These are phyloP conservation scores for Quercus robur DNA, from an alignment of 306 rosid genomes.

Conservation along the genomic window DNA sequence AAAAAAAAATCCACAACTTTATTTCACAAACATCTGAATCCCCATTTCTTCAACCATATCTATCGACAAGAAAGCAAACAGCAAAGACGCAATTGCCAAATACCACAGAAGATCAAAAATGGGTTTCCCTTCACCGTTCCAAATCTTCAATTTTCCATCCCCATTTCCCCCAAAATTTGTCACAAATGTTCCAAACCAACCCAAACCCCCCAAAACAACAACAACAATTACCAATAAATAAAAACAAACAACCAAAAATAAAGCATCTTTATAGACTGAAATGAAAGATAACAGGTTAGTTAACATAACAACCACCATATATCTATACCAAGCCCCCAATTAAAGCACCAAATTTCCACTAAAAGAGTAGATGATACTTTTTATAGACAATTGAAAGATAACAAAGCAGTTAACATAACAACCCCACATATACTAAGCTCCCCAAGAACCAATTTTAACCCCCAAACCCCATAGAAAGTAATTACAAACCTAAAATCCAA, in stretches of 20 bases:
- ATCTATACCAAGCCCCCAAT: background rate
- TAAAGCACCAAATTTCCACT: background rate
- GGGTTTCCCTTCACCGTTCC: background rate
- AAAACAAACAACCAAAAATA: background rate
- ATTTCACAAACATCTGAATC: background rate
- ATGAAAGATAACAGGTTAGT: background rate
- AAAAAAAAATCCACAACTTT: too few relatives aligned
- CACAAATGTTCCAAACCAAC: background rate
- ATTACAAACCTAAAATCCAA: constrained; percentile 1
- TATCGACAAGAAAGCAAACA: background rate
- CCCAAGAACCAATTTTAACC: background rate
- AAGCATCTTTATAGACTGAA: background rate
- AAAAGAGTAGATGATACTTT: too few relatives aligned
- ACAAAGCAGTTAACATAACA: background rate
- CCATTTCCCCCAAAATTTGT: background rate
- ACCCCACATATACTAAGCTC: constrained; percentile 20
- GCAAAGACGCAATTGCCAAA: background rate
- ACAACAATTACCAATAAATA: background rate
- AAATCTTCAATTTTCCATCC: background rate
- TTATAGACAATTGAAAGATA: background rate
- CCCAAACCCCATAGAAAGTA: background rate
- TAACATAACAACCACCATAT: constrained; percentile 9
- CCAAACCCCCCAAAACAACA: background rate
- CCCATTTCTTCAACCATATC: background rate
- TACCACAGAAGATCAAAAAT: background rate